Evolutionary conservation across 1,139 yeast species (phyloP).

Genomic region (Taiozyma sp.): DNA sequence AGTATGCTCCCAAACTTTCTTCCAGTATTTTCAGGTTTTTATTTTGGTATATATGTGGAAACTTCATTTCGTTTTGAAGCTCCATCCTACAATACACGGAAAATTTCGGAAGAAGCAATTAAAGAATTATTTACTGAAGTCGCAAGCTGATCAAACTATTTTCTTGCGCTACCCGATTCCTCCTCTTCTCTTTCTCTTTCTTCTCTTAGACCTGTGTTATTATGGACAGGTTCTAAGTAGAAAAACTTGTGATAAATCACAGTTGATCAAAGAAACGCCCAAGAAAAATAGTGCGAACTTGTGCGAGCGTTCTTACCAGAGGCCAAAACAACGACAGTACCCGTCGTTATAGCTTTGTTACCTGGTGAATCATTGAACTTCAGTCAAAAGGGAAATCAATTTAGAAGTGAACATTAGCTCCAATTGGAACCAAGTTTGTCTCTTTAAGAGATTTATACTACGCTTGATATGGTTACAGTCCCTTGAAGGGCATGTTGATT

Average conservation of each 20-base stretch:
- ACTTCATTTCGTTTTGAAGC: too few species aligned
- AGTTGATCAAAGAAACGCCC: slow-evolving; percentile 7
- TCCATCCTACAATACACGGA: too few species aligned
- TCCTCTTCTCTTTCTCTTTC: not conserved
- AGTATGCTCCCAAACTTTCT: too few species aligned
- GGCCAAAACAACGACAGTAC: slow-evolving; percentile 12
- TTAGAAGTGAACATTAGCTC: slow-evolving; percentile 18
- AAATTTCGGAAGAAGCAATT: too few species aligned
- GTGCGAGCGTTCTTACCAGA: slow-evolving; percentile 16
- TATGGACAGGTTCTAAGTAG: slow-evolving; percentile 1
- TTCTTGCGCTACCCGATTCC: not conserved
- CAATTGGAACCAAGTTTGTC: slow-evolving; percentile 28
- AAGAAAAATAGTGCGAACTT: slow-evolving; percentile 13
- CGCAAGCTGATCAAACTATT: too few species aligned
- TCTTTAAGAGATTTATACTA: too few species aligned
- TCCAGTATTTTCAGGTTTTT: too few species aligned
- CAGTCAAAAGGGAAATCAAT: slow-evolving; percentile 12
- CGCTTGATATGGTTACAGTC: slow-evolving; percentile 2
- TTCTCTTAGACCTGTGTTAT: not conserved
- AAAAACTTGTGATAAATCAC: slow-evolving; percentile 1
- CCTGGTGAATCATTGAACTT: slow-evolving; percentile 12
- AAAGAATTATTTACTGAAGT: too few species aligned
- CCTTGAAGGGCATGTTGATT: too few species aligned
- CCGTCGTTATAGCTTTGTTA: slow-evolving; percentile 13
- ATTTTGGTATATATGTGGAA: too few species aligned